Evolutionary conservation across 208 protist species (phyloP).

Genomic region (Trypanosoma boissoni): DNA sequence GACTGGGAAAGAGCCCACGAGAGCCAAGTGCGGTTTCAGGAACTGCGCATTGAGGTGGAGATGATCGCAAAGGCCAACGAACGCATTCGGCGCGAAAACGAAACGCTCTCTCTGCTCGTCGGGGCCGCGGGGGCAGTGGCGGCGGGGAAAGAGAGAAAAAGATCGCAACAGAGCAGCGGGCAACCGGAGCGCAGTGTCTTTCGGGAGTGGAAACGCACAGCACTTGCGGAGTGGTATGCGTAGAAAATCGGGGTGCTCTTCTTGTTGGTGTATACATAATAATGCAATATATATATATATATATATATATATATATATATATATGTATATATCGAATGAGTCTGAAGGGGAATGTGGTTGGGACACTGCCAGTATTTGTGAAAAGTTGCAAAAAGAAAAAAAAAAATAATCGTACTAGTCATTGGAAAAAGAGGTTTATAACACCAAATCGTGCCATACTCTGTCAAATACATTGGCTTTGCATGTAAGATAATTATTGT

Average conservation of each 20-base stretch:
- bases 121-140: too few species aligned
- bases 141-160: too few species aligned
- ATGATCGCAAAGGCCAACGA: constrained; percentile 27
- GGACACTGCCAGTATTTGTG: too few species aligned
- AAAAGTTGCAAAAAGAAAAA: not conserved
- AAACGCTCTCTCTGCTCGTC: constrained; percentile 21
- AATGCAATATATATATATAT: not conserved
- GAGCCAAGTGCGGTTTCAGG: constrained; percentile 23
- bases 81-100: constrained; percentile 22
- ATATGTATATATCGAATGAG: not conserved
- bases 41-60: constrained; percentile 29
- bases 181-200: constrained; percentile 12
- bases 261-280: not conserved
- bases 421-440: too few species aligned
- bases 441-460: too few species aligned
- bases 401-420: not conserved
- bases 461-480: too few species aligned
- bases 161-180: too few species aligned
- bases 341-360: not conserved
- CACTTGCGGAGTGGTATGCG: constrained; percentile 3
- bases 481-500: too few species aligned
- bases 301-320: constrained; percentile 1
- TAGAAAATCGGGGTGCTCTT: not conserved
- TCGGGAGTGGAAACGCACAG: constrained; percentile 21
- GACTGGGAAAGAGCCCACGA: constrained; percentile 36